Conservation (phyloP, 192 early-diverging fungal genomes). For the Backusella luteola region DNA sequence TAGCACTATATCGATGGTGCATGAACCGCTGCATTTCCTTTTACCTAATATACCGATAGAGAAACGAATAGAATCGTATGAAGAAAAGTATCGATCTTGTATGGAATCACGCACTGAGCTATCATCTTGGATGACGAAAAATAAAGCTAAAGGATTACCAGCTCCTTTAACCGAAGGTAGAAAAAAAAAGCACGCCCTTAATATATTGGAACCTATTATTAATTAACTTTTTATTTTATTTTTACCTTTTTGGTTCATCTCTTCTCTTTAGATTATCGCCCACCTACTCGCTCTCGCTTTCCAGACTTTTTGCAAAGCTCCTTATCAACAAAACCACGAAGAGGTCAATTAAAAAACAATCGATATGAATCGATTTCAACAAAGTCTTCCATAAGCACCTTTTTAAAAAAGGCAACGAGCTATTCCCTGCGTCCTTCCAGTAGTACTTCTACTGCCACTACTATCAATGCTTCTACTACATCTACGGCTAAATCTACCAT, state of each 20-base stretch:
- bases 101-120: slow-evolving; percentile 10
- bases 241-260: background rate
- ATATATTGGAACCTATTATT: background rate
- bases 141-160: slow-evolving; percentile 4
- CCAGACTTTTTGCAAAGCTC: background rate
- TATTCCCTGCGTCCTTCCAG: slow-evolving; percentile 8
- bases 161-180: slow-evolving; percentile 13
- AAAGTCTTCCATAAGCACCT: slow-evolving; percentile 5
- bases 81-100: background rate
- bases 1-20: background rate
- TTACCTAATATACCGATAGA: background rate
- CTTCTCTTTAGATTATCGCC: background rate
- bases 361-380: background rate
- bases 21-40: slow-evolving; percentile 3
- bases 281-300: background rate
- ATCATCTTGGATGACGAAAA: slow-evolving; percentile 6
- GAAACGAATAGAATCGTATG: background rate
- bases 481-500: background rate
- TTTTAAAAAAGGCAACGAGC: slow-evolving; percentile 6
- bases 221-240: background rate
- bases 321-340: slow-evolving; percentile 1
- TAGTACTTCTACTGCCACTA: background rate
- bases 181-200: background rate
- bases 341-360: background rate
- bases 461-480: background rate